Percentiles rank a stretch among this genome's conserved stretches.
These are phyloP conservation scores for Candida tammaniensis DNA, from an alignment of 805 yeast species.

Conservation along the genomic window DNA sequence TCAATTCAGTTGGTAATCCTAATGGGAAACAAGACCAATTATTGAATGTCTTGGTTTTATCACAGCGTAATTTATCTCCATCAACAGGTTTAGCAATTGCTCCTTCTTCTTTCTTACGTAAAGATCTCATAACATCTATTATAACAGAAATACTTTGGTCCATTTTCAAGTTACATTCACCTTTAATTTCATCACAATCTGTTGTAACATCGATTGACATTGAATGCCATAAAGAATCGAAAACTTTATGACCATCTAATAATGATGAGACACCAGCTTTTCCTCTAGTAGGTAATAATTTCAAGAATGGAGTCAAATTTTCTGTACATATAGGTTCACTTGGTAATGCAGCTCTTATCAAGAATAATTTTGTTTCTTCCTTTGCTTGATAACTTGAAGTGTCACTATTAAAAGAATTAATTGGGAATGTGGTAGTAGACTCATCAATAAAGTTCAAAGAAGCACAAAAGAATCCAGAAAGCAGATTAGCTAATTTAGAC, in stretches of 20 bases:
- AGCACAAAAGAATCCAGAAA: conserved; percentile 94
- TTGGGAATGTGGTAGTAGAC: conserved; percentile 64
- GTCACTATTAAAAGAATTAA: conserved; percentile 30
- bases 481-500: conserved; percentile 66
- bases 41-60: conserved; percentile 54
- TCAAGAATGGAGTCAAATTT: conserved; percentile 89
- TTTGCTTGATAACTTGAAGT: conserved; percentile 20
- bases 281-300: conserved; percentile 88
- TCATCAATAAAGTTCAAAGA: conserved; percentile 85
- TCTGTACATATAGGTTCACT: conserved; percentile 97
- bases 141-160: conserved; percentile 69
- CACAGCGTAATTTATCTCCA: conserved; percentile 73
- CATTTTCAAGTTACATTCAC: conserved; percentile 50
- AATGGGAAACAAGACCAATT: conserved; percentile 78
- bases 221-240: conserved; percentile 91
- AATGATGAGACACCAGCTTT: conserved; percentile 83
- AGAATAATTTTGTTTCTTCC: conserved; percentile 41
- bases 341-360: conserved; percentile 84
- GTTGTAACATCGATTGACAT: conserved; percentile 82
- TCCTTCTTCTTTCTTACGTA: conserved; percentile 54
- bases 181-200: conserved; percentile 37
- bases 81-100: conserved; percentile 82
- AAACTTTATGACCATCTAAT: conserved; percentile 85
- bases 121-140: conserved; percentile 62
- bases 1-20: conserved; percentile 44